Percentiles rank a stretch among this genome's conserved stretches.
Conservation (phyloP, 2,329 filamentous ascomycete genomes). For the Pleurostoma richardsiae region DNA sequence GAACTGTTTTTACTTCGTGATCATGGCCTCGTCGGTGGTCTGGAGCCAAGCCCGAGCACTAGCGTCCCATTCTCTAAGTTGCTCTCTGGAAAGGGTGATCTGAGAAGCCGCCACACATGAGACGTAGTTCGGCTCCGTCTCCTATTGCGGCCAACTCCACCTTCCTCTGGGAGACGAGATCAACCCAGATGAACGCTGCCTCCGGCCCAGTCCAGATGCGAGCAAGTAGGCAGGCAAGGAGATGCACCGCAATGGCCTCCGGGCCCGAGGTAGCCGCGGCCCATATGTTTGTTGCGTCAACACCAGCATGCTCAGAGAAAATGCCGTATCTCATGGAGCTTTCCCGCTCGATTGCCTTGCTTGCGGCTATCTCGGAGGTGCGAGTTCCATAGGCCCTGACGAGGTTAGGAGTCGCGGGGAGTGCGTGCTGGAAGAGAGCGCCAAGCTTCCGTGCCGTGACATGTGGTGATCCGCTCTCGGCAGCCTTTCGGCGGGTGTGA, state of each 20-base stretch:
- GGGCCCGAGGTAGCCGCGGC: constrained; percentile 19
- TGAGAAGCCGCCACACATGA: neutral
- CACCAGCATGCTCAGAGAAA: constrained; percentile 18
- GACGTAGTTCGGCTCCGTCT: neutral
- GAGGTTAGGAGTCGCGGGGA: constrained; percentile 24
- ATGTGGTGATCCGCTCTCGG: constrained; percentile 30
- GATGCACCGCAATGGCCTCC: constrained; percentile 20
- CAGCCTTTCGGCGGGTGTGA: constrained; percentile 28
- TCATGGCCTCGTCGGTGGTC: constrained; percentile 17
- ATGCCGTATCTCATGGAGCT: constrained; percentile 2
- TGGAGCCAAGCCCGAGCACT: constrained; percentile 24
- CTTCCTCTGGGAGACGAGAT: constrained; percentile 15
- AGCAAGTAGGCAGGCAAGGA: constrained; percentile 27
- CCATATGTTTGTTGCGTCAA: constrained; percentile 17
- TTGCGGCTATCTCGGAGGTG: constrained; percentile 21
- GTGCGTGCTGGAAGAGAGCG: constrained; percentile 27
- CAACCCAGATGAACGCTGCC: constrained; percentile 23
- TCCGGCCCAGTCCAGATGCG: constrained; percentile 14
- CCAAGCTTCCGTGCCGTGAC: constrained; percentile 30
- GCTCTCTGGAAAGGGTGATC: constrained; percentile 9
- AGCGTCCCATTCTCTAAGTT: constrained; percentile 23
- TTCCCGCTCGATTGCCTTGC: constrained; percentile 1
- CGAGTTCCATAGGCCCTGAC: constrained; percentile 26
- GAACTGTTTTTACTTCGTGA: constrained; percentile 14
- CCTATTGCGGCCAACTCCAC: neutral